Evolutionary conservation across 805 yeast species (phyloP), one percentile per base, ranked within the genome.

Genomic region (Lipomyces mesembrius): DNA sequence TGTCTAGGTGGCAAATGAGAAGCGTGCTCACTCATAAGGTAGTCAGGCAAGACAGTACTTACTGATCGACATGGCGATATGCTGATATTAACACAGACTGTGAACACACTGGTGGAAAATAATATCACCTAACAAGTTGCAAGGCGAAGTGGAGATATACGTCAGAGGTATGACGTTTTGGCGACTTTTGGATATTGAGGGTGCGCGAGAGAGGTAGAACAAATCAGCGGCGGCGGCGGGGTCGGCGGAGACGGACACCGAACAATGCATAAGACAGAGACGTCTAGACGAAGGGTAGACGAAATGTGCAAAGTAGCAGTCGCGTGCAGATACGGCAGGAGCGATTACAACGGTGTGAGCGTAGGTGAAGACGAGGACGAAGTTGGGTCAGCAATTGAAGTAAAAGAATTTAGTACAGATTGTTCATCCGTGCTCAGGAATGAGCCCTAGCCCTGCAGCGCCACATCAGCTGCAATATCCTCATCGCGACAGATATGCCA

Each of bases 1-100:
- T 94, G 80, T 95, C 94, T 92, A n/a, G 22, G 29, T 32, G 35
- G 25, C 59, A 56, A 52, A 52, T 25, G n/a, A 52, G 39, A 20
- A 25, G 14, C 29, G 22, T 49, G 17, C 27, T 14, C 7, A 20
- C n/a, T 11, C 20, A n/a, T 8, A 53, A 53, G 9, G 11, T n/a
- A 22, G n/a, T 6, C 11, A 52, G 25, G 14, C n/a, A 35, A 8
- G 20, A n/a, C 12, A 29, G 22, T 35, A 54, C 63, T 32, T 53
- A 60, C 63, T 67, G 70, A 67, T 61, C 20, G 70, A 63, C 70
- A 67, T 67, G 59, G 27, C n/a, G 52, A 37, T 29, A 29, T 20
- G 11, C 17, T 52, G 34, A 20, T 20, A 52, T 20, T 52, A 25
- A 52, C 29, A 52, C 55, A 17, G 27, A 22, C 49, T 43, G 9